Conservation (phyloP, 495 filamentous ascomycete genomes). For the Melanomma pulvis-pyrius region DNA sequence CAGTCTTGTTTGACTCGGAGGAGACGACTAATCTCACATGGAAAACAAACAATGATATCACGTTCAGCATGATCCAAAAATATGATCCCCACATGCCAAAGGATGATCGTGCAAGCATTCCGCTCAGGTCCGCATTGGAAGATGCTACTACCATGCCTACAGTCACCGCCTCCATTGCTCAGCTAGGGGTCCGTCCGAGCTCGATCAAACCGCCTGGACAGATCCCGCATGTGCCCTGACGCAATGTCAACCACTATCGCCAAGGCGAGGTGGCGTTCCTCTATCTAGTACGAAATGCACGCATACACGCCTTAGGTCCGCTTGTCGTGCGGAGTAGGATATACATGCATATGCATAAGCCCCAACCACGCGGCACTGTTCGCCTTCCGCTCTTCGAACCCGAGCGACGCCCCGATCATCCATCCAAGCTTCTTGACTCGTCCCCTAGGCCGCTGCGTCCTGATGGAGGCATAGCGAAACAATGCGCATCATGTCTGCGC, state of each 20-base stretch:
- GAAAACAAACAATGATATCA: slow-evolving; percentile 10
- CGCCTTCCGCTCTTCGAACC: slow-evolving; percentile 58
- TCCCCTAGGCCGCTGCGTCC: slow-evolving; percentile 4
- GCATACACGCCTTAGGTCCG: slow-evolving; percentile 14
- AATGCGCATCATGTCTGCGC: slow-evolving; percentile 14
- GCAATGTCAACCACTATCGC: neutral
- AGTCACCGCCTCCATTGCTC: slow-evolving; percentile 5
- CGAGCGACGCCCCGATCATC: slow-evolving; percentile 56
- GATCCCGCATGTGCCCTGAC: slow-evolving; percentile 7
- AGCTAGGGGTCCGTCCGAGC: neutral
- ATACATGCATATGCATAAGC: slow-evolving; percentile 23
- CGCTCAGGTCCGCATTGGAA: slow-evolving; percentile 8
- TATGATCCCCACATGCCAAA: slow-evolving; percentile 16
- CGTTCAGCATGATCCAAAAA: slow-evolving; percentile 16
- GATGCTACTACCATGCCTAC: slow-evolving; percentile 11
- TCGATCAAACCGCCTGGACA: slow-evolving; percentile 12
- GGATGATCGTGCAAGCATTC: slow-evolving; percentile 10
- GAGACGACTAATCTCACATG: neutral
- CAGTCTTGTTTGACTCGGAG: slow-evolving; percentile 20
- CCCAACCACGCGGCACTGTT: slow-evolving; percentile 55
- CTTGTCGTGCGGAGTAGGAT: slow-evolving; percentile 15
- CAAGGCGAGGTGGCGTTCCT: neutral
- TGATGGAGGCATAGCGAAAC: neutral
- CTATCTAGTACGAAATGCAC: slow-evolving; percentile 1
- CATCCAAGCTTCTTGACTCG: slow-evolving; percentile 48